phyloP scores from a whole-genome alignment of 805 yeast species.

The Starmerella cellae region DNA sequence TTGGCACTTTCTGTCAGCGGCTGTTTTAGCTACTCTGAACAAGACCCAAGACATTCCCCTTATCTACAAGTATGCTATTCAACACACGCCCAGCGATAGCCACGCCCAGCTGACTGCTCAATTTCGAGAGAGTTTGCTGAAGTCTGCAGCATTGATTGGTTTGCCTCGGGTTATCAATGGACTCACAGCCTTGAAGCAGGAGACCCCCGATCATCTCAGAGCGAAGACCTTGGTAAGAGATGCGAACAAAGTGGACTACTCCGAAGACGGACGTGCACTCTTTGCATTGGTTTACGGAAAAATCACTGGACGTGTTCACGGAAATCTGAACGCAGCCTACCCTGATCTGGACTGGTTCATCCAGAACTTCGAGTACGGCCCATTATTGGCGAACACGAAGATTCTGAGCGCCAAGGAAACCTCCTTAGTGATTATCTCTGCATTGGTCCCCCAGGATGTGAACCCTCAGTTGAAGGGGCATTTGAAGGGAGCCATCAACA shows the following conservation, averaged over 20 bases:
- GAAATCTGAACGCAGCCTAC: constrained; percentile 58
- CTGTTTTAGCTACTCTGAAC: constrained; percentile 69
- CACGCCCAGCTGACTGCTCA: constrained; percentile 35
- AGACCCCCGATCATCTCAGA: constrained; percentile 45
- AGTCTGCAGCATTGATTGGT: constrained; percentile 68
- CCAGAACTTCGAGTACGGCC: constrained; percentile 60
- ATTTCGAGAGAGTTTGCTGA: constrained; percentile 64
- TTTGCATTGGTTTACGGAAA: constrained; percentile 71
- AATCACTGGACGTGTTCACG: constrained; percentile 50
- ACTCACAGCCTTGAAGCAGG: constrained; percentile 46
- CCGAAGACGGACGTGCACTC: constrained; percentile 43
- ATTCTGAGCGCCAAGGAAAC: constrained; percentile 57
- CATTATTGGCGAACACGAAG: constrained; percentile 55
- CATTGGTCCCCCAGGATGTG: constrained; percentile 83
- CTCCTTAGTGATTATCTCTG: constrained; percentile 59
- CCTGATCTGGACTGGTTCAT: constrained; percentile 77
- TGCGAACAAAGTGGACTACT: constrained; percentile 16
- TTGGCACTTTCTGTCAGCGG: constrained; percentile 75
- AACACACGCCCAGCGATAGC: constrained; percentile 14
- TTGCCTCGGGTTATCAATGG: constrained; percentile 78
- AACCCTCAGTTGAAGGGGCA: constrained; percentile 90
- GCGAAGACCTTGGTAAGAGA: constrained; percentile 24
- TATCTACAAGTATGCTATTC: constrained; percentile 55
- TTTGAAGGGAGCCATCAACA: constrained; percentile 68
- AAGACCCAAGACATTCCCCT: constrained; percentile 68